These are phyloP conservation scores for Pleoardoris graminearum DNA, from an alignment of 2,329 filamentous ascomycete genomes.

Conservation along the genomic window DNA sequence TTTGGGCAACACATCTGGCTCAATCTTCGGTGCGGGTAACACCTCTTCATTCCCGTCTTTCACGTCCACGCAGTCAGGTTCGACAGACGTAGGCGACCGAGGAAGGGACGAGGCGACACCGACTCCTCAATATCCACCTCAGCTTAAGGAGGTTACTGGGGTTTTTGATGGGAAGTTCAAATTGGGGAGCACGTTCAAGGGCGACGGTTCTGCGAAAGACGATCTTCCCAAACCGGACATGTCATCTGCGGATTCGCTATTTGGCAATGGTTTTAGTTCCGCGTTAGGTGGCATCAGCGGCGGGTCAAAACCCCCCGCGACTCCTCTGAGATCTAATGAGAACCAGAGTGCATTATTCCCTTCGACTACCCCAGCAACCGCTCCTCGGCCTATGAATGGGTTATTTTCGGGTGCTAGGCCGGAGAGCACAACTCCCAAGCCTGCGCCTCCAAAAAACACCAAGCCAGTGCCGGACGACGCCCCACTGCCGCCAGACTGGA, in stretches of 20 bases:
- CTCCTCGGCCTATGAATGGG: constrained; percentile 21
- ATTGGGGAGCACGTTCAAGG: constrained; percentile 68
- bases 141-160: constrained; percentile 25
- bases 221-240: constrained; percentile 57
- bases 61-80: constrained; percentile 35
- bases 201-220: constrained; percentile 64
- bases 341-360: constrained; percentile 39
- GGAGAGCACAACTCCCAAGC: constrained; percentile 13
- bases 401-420: constrained; percentile 13
- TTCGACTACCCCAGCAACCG: constrained; percentile 41
- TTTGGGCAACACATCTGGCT: constrained; percentile 37
- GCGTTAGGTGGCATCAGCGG: constrained; percentile 54
- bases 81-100: constrained; percentile 29
- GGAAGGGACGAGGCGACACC: constrained; percentile 42
- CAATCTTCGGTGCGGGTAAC: constrained; percentile 32
- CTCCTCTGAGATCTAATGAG: constrained; percentile 47
- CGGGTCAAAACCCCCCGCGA: constrained; percentile 32
- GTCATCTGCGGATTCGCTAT: constrained; percentile 56
- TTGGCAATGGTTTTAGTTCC: constrained; percentile 64
- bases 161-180: constrained; percentile 60
- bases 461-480: constrained; percentile 16
- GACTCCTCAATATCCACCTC: constrained; percentile 33
- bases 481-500: constrained; percentile 45
- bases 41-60: constrained; percentile 34
- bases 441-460: constrained; percentile 9